These are phyloP conservation scores for Lasiodiplodia hormozganensis DNA, from an alignment of 2,329 filamentous ascomycete species.

Conservation along the genomic window DNA sequence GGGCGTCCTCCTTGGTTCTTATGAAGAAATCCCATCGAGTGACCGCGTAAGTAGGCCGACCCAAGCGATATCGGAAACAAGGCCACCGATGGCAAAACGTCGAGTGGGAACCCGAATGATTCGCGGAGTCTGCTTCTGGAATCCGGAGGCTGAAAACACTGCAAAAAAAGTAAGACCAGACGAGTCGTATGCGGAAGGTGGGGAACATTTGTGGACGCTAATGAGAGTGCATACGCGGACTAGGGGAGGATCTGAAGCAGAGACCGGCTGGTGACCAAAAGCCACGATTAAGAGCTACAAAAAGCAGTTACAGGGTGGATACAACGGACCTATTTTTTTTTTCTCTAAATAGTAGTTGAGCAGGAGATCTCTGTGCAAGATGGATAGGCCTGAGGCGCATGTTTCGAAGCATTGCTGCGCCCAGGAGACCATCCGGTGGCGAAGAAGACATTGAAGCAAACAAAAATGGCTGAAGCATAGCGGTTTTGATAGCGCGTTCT, in stretches of 20 bases:
- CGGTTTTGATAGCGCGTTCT: not conserved
- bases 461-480: not conserved
- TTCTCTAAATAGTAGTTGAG: not conserved
- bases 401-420: not conserved
- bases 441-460: not conserved
- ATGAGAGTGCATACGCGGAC: not conserved
- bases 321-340: not conserved
- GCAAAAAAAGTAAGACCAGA: conserved; percentile 2
- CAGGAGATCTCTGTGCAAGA: not conserved
- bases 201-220: not conserved
- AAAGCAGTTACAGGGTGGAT: not conserved
- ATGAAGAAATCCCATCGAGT: not conserved
- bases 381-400: not conserved
- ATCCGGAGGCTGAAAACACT: not conserved
- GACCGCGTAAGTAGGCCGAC: conserved; percentile 9
- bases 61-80: conserved; percentile 22
- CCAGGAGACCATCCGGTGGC: not conserved
- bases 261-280: conserved; percentile 9
- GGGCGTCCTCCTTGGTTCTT: conserved; percentile 16
- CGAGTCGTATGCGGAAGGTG: not conserved
- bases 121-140: not conserved
- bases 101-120: not conserved
- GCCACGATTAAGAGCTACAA: not conserved
- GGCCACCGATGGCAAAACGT: conserved; percentile 21
- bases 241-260: not conserved